Conservation (phyloP, 768 basidiomycete species). For the Boletus rex-veris region DNA sequence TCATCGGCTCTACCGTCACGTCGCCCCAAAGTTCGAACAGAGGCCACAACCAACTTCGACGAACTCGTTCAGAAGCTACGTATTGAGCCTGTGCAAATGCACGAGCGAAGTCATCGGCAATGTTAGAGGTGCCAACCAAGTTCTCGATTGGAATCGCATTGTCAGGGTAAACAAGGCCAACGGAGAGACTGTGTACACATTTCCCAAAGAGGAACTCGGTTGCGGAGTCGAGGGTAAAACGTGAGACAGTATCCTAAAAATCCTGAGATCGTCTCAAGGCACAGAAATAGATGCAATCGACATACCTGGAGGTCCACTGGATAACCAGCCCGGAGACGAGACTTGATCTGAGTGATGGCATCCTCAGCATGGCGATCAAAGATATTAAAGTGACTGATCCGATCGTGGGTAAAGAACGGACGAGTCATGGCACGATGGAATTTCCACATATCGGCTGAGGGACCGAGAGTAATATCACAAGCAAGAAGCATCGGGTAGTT, state of each 20-base stretch:
- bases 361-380: constrained; percentile 54
- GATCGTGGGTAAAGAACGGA: constrained; percentile 60
- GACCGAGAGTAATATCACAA: constrained; percentile 10
- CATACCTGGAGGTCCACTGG: constrained; percentile 57
- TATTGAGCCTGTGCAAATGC: constrained; percentile 51
- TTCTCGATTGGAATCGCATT: constrained; percentile 28
- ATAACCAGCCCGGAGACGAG: constrained; percentile 46
- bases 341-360: constrained; percentile 42
- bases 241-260: constrained; percentile 50
- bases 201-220: constrained; percentile 64
- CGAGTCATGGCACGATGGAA: constrained; percentile 65
- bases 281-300: neutral
- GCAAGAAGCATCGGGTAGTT: neutral
- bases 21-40: constrained; percentile 40
- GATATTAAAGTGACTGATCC: constrained; percentile 56
- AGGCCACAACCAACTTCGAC: constrained; percentile 52
- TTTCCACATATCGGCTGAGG: constrained; percentile 49
- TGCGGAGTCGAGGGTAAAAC: constrained; percentile 65
- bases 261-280: neutral
- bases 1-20: neutral
- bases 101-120: constrained; percentile 42
- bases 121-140: constrained; percentile 22
- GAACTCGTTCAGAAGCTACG: constrained; percentile 40
- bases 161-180: constrained; percentile 51
- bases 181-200: constrained; percentile 51